Conservation (phyloP, 225 moss, liverwort and hornwort genomes). For the Marchantia polymorpha region DNA sequence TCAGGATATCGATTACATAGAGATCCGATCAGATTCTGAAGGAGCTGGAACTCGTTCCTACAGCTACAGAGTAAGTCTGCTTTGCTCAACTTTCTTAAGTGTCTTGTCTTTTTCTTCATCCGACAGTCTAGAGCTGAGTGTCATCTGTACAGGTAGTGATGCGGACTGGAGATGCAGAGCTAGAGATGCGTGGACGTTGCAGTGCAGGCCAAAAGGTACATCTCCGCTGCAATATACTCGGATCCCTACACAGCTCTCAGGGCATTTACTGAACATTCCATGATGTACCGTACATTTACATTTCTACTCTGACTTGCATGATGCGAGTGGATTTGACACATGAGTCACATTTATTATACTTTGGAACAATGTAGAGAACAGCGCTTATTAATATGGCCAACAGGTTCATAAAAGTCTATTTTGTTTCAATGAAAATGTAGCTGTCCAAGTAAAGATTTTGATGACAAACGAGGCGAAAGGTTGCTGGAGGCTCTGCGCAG, state of each 20-base stretch:
- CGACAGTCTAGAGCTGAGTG: not conserved
- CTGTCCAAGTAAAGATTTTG: too few relatives aligned
- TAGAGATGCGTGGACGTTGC: conserved; percentile 99
- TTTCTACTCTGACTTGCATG: not conserved
- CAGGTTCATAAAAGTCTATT: too few relatives aligned
- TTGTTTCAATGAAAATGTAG: too few relatives aligned
- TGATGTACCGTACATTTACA: not conserved
- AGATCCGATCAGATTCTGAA: conserved; percentile 96
- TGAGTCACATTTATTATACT: not conserved
- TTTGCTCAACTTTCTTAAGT: not conserved
- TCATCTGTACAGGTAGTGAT: conserved; percentile 72
- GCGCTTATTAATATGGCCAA: too few relatives aligned
- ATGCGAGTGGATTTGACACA: not conserved
- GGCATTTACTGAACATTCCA: not conserved
- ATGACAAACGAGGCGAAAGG: too few relatives aligned
- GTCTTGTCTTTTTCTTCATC: not conserved
- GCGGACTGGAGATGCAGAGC: conserved; percentile 96
- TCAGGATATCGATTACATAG: conserved; percentile 96
- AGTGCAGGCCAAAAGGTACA: conserved; percentile 98
- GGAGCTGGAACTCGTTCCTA: conserved; percentile 90
- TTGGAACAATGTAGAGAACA: too few relatives aligned
- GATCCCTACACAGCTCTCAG: not conserved
- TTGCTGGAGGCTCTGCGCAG: too few relatives aligned
- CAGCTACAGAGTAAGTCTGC: conserved; percentile 81
- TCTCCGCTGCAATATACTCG: not conserved